A percentile compares a stretch with the other conserved stretches of the same genome.
Conservation (phyloP, 306 rosid genomes). For the Mimosa pudica region DNA sequence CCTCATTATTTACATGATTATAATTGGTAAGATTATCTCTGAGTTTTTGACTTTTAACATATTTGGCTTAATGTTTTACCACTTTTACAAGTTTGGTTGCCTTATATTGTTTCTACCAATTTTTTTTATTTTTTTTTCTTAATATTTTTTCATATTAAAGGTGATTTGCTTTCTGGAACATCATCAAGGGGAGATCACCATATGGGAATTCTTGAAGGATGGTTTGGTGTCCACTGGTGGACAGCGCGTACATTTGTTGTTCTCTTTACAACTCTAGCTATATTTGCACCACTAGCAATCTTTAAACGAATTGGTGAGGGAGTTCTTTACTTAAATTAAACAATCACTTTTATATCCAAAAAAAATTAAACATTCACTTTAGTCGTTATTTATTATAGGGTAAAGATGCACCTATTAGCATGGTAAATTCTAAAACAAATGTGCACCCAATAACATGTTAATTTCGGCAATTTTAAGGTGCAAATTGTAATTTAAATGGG, state of each 20-base stretch:
- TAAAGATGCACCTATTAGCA: too few species aligned
- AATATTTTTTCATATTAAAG: constrained; percentile 50
- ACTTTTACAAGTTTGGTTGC: too few species aligned
- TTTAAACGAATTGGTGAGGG: constrained; percentile 83
- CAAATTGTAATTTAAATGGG: too few species aligned
- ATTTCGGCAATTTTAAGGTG: too few species aligned
- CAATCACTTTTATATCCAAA: too few species aligned
- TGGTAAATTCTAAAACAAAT: too few species aligned
- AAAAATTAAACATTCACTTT: too few species aligned
- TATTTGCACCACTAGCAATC: constrained; percentile 75
- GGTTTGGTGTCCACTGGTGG: constrained; percentile 95
- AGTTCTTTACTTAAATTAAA: constrained; percentile 12
- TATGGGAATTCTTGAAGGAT: constrained; percentile 77
- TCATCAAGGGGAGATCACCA: constrained; percentile 76
- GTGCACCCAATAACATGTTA: too few species aligned
- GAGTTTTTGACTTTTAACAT: neutral
- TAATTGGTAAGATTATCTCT: constrained; percentile 62
- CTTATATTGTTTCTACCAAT: too few species aligned
- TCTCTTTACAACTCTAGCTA: constrained; percentile 53
- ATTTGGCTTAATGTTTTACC: neutral
- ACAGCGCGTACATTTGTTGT: constrained; percentile 66
- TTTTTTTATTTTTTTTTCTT: constrained; percentile 18
- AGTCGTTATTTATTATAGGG: neutral
- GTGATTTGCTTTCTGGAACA: constrained; percentile 93
- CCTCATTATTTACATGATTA: constrained; percentile 82